Evolutionary conservation across 257 asterid species (phyloP), one percentile per base, ranked within the genome.

Genomic region (Catharanthus roseus): DNA sequence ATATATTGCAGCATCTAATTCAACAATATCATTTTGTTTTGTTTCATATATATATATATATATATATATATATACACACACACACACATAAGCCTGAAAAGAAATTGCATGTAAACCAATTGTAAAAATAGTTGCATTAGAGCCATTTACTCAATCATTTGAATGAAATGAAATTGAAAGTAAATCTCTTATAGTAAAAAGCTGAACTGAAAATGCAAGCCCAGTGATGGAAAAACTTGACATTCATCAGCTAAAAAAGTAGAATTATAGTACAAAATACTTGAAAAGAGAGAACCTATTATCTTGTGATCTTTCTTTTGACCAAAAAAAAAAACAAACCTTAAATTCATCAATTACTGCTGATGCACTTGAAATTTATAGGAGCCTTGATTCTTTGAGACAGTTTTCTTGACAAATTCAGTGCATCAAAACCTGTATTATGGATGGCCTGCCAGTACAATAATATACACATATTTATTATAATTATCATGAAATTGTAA

Each of bases 331-430:
- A 42, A 56, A 61, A 49, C 16, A 18, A 47, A 33, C 56, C 42
- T 57, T 57, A 47, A 31, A n/a, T n/a, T n/a, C n/a, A n/a, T 61
- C 51, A 47, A 28, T 28, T 49, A 34, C 4, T 23, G 49, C 57
- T 33, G 12, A 10, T 56, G 73, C 34, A 45, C 69, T 71, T 41
- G 31, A 63, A 15, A 38, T 24, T 62, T 41, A 38, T 53, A 34
- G 66, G 39, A 63, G 55, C 74, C 8, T n/a, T 38, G 15, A 42
- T 44, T 39, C 53, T 69, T 0, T 13, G 49, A 16, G 63, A 28
- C 60, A 65, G 28, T n/a, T 70, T 70, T 23, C 62, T 53, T 54
- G 42, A 75, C 53, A 76, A 68, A 60, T 12, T 8, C 7, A 29
- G 21, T 31, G 54, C 8, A 33, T 76, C 60, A 39, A 12, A 36